A percentile compares a stretch with the other conserved stretches of the same genome.
These are phyloP conservation scores for Colletotrichum viniferum DNA, from an alignment of 2,329 filamentous ascomycete genomes.

Conservation along the genomic window DNA sequence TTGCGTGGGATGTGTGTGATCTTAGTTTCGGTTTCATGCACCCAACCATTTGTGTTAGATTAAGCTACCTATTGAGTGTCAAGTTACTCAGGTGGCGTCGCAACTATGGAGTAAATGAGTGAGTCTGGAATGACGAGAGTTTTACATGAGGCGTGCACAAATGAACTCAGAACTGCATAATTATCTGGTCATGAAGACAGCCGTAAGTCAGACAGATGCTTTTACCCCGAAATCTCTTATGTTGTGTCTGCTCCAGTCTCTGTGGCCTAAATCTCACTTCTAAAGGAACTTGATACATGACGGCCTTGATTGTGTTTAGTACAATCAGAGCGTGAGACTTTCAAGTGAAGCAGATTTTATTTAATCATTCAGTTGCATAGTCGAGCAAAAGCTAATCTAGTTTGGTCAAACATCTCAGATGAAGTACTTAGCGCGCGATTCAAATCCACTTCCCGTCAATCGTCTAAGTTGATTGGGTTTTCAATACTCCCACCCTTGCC, in stretches of 20 bases:
- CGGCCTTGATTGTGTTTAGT: not conserved
- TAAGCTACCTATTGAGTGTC: not conserved
- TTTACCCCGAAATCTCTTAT: not conserved
- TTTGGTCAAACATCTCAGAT: not conserved
- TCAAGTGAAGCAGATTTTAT: not conserved
- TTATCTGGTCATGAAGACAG: not conserved
- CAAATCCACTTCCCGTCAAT: not conserved
- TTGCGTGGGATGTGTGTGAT: not conserved
- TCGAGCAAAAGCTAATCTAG: not conserved
- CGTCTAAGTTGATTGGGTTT: not conserved
- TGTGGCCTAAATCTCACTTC: not conserved
- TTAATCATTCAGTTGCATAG: not conserved
- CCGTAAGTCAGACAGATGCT: not conserved
- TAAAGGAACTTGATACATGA: not conserved
- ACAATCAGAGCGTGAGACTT: not conserved
- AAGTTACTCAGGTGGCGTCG: not conserved
- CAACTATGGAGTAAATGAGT: not conserved
- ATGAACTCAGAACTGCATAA: not conserved
- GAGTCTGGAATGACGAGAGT: not conserved
- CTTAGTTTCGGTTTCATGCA: not conserved
- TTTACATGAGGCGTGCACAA: not conserved
- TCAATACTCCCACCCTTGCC: not conserved
- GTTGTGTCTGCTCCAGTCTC: not conserved
- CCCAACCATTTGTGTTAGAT: not conserved
- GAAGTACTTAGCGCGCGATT: not conserved